Evolutionary conservation across 768 basidiomycete species (phyloP), one percentile per base, ranked within the genome.

Genomic region (Mycena albidolilacea): DNA sequence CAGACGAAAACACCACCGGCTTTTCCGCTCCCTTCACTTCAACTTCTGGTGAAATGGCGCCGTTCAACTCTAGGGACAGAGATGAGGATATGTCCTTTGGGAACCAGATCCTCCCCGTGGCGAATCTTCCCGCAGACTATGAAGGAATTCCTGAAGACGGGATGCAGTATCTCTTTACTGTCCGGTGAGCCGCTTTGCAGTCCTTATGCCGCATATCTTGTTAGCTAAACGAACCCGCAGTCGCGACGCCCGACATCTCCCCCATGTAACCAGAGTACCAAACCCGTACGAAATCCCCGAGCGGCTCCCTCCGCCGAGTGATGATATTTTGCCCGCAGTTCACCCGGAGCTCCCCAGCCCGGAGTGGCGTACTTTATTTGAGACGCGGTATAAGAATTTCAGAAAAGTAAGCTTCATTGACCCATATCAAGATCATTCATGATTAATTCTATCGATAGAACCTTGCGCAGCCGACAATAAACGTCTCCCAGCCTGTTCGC

Each of bases 41-140:
- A 3, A 15, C 39, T 43, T 91, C 76, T 93, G 90, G 41, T 43
- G n/a, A 69, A 39, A 71, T 71, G 70, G 64, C 57, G 46, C 70
- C 69, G 19, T 50, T 50, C 3, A 86, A 87, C 21, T 86, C 87
- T 15, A 76, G 87, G 19, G 44, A 52, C 85, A 90, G 92, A 57
- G 88, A 90, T 9, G 92, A 93, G 0, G 90, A 92, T 63, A 84
- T 88, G 17, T 80, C 86, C 9, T 87, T 89, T 63, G 93, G 93
- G 54, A 89, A 83, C 74, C 94, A 95, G 81, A 92, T 89, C 35
- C 85, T 96, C 4, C 95, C 95, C 19, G 93, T 96, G n/a, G 94
- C 95, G 21, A 87, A 91, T 77, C 87, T 96, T 62, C 93, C 94
- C n/a, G 79, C 83, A 21, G 86, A 92, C 78, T 96, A 92, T 78